Evolutionary conservation across 2,329 filamentous ascomycete species (phyloP).

Genomic region (Diplodia seriata): DNA sequence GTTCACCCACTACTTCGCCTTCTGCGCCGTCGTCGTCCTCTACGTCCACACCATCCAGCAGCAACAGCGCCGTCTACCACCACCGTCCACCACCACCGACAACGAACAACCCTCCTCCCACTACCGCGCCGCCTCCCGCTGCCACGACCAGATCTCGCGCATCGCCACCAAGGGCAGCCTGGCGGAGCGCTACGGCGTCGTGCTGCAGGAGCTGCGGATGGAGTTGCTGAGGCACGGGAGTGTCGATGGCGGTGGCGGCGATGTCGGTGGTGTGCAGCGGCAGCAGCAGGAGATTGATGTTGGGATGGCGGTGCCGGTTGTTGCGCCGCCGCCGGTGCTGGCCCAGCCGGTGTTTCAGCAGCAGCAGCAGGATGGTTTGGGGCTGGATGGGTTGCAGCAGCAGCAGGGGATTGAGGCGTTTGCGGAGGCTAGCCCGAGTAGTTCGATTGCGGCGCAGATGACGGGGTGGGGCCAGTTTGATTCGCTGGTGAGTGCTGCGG

Average conservation of each 20-base stretch:
- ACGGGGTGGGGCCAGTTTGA: conserved; percentile 50
- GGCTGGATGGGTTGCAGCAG: not conserved
- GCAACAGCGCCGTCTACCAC: conserved; percentile 44
- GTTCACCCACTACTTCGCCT: conserved; percentile 62
- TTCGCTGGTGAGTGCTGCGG: conserved; percentile 44
- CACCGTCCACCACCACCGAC: conserved; percentile 53
- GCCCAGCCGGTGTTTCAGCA: too few species aligned
- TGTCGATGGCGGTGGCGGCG: not conserved
- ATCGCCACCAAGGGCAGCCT: conserved; percentile 45
- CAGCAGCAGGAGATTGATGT: too few species aligned
- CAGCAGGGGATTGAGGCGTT: conserved; percentile 7
- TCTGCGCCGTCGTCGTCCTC: conserved; percentile 61
- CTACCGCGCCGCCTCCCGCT: conserved; percentile 52
- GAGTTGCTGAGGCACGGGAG: conserved; percentile 48
- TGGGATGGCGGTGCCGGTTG: too few species aligned
- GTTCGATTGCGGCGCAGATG: conserved; percentile 44
- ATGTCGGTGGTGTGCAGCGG: not conserved
- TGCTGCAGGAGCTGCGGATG: conserved; percentile 59
- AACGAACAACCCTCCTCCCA: conserved; percentile 46
- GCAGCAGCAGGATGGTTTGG: not conserved
- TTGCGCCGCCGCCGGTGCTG: too few species aligned
- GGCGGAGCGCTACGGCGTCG: conserved; percentile 58
- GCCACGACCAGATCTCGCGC: conserved; percentile 48
- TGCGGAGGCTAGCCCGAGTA: conserved; percentile 34
- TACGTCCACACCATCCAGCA: conserved; percentile 63